phyloP scores from a whole-genome alignment of 768 basidiomycete genomes.

The Bullera alba region DNA sequence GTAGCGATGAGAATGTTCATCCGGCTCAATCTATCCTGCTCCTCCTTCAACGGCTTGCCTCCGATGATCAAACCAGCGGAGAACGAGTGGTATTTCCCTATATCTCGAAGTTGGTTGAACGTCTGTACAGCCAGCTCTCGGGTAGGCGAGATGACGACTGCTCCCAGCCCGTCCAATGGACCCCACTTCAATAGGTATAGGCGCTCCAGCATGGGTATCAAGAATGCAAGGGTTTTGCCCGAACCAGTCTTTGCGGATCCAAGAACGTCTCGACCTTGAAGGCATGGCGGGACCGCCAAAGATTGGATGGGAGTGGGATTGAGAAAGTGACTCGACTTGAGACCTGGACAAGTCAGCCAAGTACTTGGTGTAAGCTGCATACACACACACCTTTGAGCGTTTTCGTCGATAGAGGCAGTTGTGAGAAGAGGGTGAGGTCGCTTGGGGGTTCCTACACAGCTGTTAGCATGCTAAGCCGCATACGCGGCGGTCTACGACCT shows the following conservation, averaged over 20 bases:
- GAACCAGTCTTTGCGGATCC: constrained; percentile 66
- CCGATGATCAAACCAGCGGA: constrained; percentile 94
- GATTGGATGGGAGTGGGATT: constrained; percentile 77
- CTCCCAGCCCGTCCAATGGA: constrained; percentile 69
- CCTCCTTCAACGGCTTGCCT: constrained; percentile 90
- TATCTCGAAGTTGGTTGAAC: constrained; percentile 87
- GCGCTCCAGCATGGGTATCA: constrained; percentile 61
- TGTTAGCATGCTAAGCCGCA: background rate
- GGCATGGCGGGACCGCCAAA: constrained; percentile 56
- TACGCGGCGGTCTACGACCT: too few species aligned
- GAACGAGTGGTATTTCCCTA: constrained; percentile 83
- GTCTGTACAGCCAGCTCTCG: constrained; percentile 95
- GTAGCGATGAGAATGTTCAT: constrained; percentile 99
- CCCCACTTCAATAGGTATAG: constrained; percentile 65
- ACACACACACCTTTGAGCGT: constrained; percentile 61
- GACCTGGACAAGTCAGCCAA: constrained; percentile 51
- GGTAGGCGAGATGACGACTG: constrained; percentile 87
- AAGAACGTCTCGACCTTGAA: constrained; percentile 61
- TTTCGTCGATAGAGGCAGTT: constrained; percentile 68
- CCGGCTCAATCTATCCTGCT: constrained; percentile 72
- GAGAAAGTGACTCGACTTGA: constrained; percentile 78
- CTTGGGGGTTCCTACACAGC: constrained; percentile 52
- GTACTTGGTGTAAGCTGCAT: background rate
- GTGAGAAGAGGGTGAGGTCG: constrained; percentile 57
- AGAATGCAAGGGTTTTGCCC: constrained; percentile 68